These are phyloP conservation scores for Astrocystis sublimbata DNA, from an alignment of 495 filamentous ascomycete species.

Conservation along the genomic window DNA sequence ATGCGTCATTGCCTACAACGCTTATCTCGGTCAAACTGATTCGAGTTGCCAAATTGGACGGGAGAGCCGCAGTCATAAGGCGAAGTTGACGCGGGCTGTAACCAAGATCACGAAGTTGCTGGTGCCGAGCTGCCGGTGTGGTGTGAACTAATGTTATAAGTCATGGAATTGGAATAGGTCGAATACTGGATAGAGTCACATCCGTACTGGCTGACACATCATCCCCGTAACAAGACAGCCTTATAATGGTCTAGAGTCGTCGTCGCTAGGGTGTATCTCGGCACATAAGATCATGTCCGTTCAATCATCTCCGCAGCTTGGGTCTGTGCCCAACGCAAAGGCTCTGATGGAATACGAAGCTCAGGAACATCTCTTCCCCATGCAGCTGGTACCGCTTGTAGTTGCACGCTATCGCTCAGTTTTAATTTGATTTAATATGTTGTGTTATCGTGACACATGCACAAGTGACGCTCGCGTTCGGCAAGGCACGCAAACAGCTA, in stretches of 20 bases:
- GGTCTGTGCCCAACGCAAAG: not conserved
- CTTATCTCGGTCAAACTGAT: not conserved
- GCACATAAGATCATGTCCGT: not conserved
- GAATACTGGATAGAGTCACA: not conserved
- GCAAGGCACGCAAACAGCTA: not conserved
- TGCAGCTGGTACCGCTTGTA: too few species aligned
- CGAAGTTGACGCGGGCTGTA: not conserved
- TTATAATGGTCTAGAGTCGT: not conserved
- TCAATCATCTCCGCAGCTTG: not conserved
- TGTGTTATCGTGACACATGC: not conserved
- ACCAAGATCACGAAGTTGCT: not conserved
- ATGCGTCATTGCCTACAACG: too few species aligned
- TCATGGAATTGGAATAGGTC: not conserved
- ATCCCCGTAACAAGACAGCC: conserved; percentile 1
- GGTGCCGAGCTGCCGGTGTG: not conserved
- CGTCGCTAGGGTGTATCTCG: not conserved
- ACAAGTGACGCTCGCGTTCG: not conserved
- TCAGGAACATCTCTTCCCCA: not conserved
- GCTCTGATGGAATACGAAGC: not conserved
- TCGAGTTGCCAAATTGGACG: not conserved
- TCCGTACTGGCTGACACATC: not conserved
- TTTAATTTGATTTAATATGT: not conserved
- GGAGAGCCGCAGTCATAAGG: not conserved
- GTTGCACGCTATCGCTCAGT: not conserved
- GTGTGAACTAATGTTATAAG: not conserved